A percentile compares a stretch with the other conserved stretches of the same genome.
Conservation (phyloP, 2,329 filamentous ascomycete genomes). For the Botrytis fragariae region DNA sequence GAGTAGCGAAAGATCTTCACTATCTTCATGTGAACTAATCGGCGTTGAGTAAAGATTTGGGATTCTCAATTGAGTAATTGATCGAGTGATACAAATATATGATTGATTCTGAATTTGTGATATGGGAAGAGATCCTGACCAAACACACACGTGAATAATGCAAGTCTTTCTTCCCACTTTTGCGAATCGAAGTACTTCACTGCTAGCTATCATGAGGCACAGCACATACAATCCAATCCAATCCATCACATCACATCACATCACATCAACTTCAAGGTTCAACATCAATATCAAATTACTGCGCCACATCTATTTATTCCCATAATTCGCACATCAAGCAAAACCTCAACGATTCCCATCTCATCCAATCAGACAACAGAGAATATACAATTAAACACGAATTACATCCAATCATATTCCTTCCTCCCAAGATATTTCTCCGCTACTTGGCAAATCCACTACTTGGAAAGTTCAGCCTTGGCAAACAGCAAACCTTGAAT, state of each 20-base stretch:
- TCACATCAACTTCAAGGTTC: too few relatives aligned
- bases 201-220: not conserved
- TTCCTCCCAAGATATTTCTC: not conserved
- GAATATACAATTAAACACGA: not conserved
- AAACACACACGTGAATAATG: not conserved
- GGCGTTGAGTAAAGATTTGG: not conserved
- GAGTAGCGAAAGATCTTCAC: not conserved
- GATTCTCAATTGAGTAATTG: not conserved
- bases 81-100: not conserved
- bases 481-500: conserved; percentile 6
- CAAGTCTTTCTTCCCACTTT: not conserved
- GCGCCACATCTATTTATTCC: not conserved
- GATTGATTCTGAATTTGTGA: not conserved
- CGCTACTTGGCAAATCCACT: not conserved
- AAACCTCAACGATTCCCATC: not conserved
- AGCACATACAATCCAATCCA: not conserved
- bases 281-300: not conserved
- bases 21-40: not conserved
- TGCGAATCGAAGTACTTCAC: not conserved
- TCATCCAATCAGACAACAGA: not conserved
- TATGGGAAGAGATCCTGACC: not conserved
- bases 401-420: not conserved
- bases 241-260: not conserved
- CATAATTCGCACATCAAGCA: not conserved
- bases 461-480: not conserved